Base-by-base conservation (phyloP, 2,329 filamentous ascomycete species). In the Colletotrichum euphorbiae region DNA sequence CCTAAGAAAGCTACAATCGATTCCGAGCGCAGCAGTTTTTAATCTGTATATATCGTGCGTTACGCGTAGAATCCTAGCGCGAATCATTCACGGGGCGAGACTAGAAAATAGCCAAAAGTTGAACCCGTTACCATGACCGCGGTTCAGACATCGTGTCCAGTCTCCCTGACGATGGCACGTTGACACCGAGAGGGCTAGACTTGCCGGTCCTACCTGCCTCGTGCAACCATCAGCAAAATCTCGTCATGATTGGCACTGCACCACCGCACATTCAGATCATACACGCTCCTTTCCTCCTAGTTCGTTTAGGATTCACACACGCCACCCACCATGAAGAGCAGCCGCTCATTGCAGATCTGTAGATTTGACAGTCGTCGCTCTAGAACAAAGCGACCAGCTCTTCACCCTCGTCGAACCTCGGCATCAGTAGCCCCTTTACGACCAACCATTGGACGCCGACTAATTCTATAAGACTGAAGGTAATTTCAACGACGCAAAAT, bases 401-500 rank as follows among this genome's bases (percentile, higher is more conserved):
- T 17, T 46, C 46, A 50, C 36, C 31, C 24, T 56, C 52, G 15
- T n/a, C 52, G 40, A 58, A 67, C 57, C 67, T 69, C 67, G 63
- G 67, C 58, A 67, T 43, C 46, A 40, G 48, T 21, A 19, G 24
- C 56, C 60, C 24, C 17, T 12, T n/a, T 36, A 48, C 13, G 7
- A 28, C 6, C 28, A 7, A 28, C 28, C 28, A 28, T 28, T 28
- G 28, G 28, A 28, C 24, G 33, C 31, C 24, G 6, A 31, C 52
- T 45, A n/a, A 36, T 19, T 28, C 45, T 28, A n/a, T 12, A 52
- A 51, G 19, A 11, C 19, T n/a, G 60, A 54, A 64, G 60, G 46
- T 68, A 54, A 54, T 58, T 59, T 59, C 60, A 46, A 68, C 65
- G 19, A 55, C 65, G 54, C n/a, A 38, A 59, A 42, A 36, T 48